A percentile compares a stretch with the other conserved stretches of the same genome.
Evolutionary conservation across 2,329 filamentous ascomycete genomes (phyloP).

Genomic region (Scedosporium aurantiacum): DNA sequence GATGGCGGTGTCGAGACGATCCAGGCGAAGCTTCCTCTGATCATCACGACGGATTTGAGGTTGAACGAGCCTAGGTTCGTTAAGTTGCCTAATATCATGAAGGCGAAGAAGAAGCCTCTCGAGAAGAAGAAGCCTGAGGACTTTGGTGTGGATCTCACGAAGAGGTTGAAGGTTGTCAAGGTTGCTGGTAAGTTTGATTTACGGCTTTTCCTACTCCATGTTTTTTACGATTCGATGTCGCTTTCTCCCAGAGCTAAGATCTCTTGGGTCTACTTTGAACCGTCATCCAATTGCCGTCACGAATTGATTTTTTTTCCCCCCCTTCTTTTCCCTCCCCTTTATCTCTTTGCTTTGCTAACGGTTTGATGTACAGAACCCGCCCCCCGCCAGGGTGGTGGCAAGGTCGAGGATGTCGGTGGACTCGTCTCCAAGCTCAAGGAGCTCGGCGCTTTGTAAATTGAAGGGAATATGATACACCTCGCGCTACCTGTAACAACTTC

Average conservation of each 20-base stretch:
- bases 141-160: constrained; percentile 63
- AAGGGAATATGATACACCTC: not conserved
- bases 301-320: not conserved
- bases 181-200: constrained; percentile 63
- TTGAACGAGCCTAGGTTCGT: constrained; percentile 94
- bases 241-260: no score
- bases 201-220: not conserved
- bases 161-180: constrained; percentile 79
- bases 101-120: constrained; percentile 99
- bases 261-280: no score
- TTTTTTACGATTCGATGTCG: not conserved
- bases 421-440: constrained; percentile 91
- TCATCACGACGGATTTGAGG: constrained; percentile 89
- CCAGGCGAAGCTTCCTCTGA: constrained; percentile 72
- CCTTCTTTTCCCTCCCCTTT: constrained; percentile 2
- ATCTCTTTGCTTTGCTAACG: constrained; percentile 6
- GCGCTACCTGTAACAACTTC: not conserved
- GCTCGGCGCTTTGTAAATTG: constrained; percentile 66
- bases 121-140: constrained; percentile 84
- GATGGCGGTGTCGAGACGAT: constrained; percentile 93
- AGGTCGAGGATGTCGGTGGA: constrained; percentile 96
- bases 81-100: constrained; percentile 97
- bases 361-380: constrained; percentile 54
- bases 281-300: no score
- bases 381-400: constrained; percentile 80